phyloP scores from a whole-genome alignment of 768 basidiomycete genomes.

The Lyophyllum atratum region DNA sequence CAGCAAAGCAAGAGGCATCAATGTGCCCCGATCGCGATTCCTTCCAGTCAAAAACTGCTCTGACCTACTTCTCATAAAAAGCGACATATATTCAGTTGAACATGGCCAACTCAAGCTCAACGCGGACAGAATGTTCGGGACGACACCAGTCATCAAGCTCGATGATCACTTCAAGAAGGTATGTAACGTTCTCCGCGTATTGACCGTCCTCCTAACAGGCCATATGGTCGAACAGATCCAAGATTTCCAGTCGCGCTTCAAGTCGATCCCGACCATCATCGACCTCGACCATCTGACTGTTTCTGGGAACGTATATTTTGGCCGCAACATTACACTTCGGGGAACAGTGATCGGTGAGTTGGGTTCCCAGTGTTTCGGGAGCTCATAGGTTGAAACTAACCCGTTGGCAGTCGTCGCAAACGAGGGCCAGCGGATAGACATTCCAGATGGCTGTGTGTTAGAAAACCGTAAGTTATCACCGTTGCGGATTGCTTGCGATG shows the following conservation, averaged over 20 bases:
- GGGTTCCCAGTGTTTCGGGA: background rate
- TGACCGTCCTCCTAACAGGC: slow-evolving; percentile 26
- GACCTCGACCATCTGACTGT: slow-evolving; percentile 86
- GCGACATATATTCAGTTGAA: slow-evolving; percentile 74
- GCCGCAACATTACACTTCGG: slow-evolving; percentile 67
- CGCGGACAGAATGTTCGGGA: slow-evolving; percentile 61
- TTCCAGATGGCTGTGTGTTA: slow-evolving; percentile 65
- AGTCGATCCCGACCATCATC: slow-evolving; percentile 73
- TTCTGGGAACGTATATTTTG: slow-evolving; percentile 75
- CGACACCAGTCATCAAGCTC: slow-evolving; percentile 80
- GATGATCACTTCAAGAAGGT: slow-evolving; percentile 87
- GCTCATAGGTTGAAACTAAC: background rate
- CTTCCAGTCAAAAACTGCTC: slow-evolving; percentile 75
- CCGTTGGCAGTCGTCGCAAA: slow-evolving; percentile 54
- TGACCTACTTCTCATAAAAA: slow-evolving; percentile 73
- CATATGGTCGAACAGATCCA: slow-evolving; percentile 42
- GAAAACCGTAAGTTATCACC: slow-evolving; percentile 48
- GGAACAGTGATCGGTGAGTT: slow-evolving; percentile 73
- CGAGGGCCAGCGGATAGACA: slow-evolving; percentile 64
- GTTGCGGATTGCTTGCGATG: background rate
- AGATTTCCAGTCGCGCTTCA: slow-evolving; percentile 80
- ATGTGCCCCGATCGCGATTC: slow-evolving; percentile 83
- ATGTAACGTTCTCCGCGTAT: background rate
- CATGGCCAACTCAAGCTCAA: slow-evolving; percentile 75
- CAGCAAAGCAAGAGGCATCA: slow-evolving; percentile 73